Percentiles rank a stretch among this genome's conserved stretches.
phyloP scores from a whole-genome alignment of 2,329 filamentous ascomycete species.

The Aureobasidium sp. region DNA sequence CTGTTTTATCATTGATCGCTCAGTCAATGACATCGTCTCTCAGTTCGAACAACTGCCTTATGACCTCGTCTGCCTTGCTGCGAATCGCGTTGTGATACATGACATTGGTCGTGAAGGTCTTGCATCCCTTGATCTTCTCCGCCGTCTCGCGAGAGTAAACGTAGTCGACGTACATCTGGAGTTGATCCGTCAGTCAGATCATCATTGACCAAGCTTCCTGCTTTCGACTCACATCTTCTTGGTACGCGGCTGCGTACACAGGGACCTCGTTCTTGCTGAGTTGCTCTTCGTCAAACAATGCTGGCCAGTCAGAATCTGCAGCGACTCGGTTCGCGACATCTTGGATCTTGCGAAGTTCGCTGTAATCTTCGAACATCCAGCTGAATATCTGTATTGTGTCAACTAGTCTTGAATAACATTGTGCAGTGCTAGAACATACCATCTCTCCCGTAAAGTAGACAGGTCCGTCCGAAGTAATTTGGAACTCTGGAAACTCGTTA shows the following conservation, averaged over 20 bases:
- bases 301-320: slow-evolving; percentile 60
- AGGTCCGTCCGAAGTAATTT: slow-evolving; percentile 41
- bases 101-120: slow-evolving; percentile 76
- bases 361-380: slow-evolving; percentile 74
- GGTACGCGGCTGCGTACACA: slow-evolving; percentile 74
- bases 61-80: slow-evolving; percentile 65
- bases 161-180: slow-evolving; percentile 81
- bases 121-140: slow-evolving; percentile 64
- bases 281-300: slow-evolving; percentile 67
- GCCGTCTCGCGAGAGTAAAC: slow-evolving; percentile 68
- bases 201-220: background rate
- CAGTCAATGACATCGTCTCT: slow-evolving; percentile 62
- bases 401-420: background rate
- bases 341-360: slow-evolving; percentile 63
- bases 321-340: slow-evolving; percentile 67
- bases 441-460: slow-evolving; percentile 88
- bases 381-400: slow-evolving; percentile 54
- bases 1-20: background rate
- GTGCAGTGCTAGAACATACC: slow-evolving; percentile 33
- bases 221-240: slow-evolving; percentile 42
- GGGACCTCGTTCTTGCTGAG: slow-evolving; percentile 73
- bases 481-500: slow-evolving; percentile 42
- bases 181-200: slow-evolving; percentile 28
- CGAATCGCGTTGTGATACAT: slow-evolving; percentile 83
- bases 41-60: slow-evolving; percentile 68